phyloP scores from a whole-genome alignment of 2,329 filamentous ascomycete species.

The Fusarium annulatum region DNA sequence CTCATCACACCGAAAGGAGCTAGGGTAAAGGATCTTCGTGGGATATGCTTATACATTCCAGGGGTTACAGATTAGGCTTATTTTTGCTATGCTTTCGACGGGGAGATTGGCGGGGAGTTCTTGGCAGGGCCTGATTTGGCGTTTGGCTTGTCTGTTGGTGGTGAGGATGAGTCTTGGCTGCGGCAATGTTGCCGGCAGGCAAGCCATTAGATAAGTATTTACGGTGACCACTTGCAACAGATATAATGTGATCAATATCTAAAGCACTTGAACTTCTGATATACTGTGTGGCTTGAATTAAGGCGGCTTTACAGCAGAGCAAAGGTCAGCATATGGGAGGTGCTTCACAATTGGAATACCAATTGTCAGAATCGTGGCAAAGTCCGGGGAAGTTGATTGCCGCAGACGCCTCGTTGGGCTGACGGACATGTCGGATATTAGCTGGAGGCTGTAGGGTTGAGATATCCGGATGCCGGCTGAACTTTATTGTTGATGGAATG shows the following conservation, averaged over 20 bases:
- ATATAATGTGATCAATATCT: neutral
- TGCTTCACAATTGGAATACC: too few relatives aligned
- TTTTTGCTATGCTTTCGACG: neutral
- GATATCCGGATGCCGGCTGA: neutral
- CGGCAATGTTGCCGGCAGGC: neutral
- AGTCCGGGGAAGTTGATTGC: fast-evolving
- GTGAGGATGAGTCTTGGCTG: neutral
- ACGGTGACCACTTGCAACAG: neutral
- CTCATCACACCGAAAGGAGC: neutral
- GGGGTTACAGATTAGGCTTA: neutral
- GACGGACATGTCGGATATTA: neutral
- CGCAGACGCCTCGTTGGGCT: neutral
- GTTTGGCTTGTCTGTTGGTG: neutral
- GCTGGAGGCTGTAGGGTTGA: neutral
- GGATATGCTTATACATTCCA: neutral
- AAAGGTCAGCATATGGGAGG: neutral
- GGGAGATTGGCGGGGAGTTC: neutral
- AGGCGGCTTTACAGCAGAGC: neutral
- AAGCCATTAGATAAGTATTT: neutral
- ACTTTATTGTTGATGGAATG: neutral
- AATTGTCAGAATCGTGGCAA: too few relatives aligned
- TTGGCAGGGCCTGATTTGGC: neutral
- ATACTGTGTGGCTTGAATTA: neutral
- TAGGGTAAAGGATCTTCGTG: neutral
- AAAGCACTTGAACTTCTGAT: neutral